Percentiles rank a stretch among this genome's conserved stretches.
These are phyloP conservation scores for Heliocybe sulcata DNA, from an alignment of 1,284 basidiomycete species.

Conservation along the genomic window DNA sequence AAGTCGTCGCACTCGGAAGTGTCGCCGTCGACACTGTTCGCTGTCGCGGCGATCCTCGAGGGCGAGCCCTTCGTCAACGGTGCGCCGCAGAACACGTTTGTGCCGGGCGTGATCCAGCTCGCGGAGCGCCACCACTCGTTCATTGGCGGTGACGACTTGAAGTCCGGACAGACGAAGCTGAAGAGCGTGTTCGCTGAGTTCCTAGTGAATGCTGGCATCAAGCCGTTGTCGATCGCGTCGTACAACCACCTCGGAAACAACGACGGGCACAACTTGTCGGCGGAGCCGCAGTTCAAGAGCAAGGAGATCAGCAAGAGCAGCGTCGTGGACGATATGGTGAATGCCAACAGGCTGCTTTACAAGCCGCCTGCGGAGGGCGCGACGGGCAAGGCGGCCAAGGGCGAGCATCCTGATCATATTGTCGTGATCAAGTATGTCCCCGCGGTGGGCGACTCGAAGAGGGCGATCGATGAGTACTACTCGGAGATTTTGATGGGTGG, in stretches of 20 bases:
- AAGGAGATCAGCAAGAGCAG: conserved; percentile 98
- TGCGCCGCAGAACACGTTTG: conserved; percentile 98
- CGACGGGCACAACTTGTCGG: conserved; percentile 89
- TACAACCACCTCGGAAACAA: conserved; percentile 99
- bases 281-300: conserved; percentile 93
- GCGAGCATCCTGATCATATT: conserved; percentile 96
- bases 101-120: conserved; percentile 91
- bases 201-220: conserved; percentile 98
- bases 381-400: conserved; percentile 68
- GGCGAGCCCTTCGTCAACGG: conserved; percentile 96
- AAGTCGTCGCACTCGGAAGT: conserved; percentile 85
- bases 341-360: conserved; percentile 86
- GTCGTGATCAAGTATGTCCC: conserved; percentile 95
- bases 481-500: conserved; percentile 88
- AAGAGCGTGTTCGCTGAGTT: conserved; percentile 97
- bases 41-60: conserved; percentile 94
- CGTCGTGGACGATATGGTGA: conserved; percentile 97
- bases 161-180: conserved; percentile 91
- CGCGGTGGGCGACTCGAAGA: conserved; percentile 94
- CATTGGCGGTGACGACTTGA: conserved; percentile 98
- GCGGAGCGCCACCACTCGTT: conserved; percentile 88
- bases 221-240: conserved; percentile 92
- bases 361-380: conserved; percentile 60
- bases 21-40: conserved; percentile 93
- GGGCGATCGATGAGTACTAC: conserved; percentile 98